These are phyloP conservation scores for Teratosphaeria zuluensis DNA, from an alignment of 2,329 filamentous ascomycete genomes.

Conservation along the genomic window DNA sequence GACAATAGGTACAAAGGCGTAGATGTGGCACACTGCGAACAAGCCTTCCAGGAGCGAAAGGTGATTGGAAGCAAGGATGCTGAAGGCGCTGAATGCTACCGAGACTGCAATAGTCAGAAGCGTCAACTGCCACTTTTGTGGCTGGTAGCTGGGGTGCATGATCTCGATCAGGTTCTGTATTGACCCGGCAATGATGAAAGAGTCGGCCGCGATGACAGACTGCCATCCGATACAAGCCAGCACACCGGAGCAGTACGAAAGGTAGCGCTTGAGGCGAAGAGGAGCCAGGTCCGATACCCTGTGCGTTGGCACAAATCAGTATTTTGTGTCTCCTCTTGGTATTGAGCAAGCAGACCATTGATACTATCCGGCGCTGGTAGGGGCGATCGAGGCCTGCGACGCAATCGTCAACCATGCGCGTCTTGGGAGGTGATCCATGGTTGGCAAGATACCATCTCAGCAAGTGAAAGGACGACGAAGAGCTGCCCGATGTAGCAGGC, in stretches of 20 bases:
- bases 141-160: slow-evolving; percentile 24
- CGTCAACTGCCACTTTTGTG: slow-evolving; percentile 15
- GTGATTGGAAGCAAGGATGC: slow-evolving; percentile 19
- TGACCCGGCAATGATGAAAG: not conserved
- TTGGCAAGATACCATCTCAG: slow-evolving; percentile 19
- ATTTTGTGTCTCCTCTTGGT: not conserved
- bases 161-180: slow-evolving; percentile 38
- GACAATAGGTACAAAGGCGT: slow-evolving; percentile 24
- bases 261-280: slow-evolving; percentile 28
- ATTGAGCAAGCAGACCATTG: slow-evolving; percentile 6
- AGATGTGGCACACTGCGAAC: slow-evolving; percentile 23
- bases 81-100: slow-evolving; percentile 15
- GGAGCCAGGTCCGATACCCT: slow-evolving; percentile 37
- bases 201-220: slow-evolving; percentile 24
- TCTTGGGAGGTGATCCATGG: not conserved
- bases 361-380: slow-evolving; percentile 19
- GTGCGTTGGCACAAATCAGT: slow-evolving; percentile 4
- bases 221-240: slow-evolving; percentile 32
- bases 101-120: slow-evolving; percentile 17
- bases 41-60: slow-evolving; percentile 23
- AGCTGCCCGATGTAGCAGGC: slow-evolving; percentile 19
- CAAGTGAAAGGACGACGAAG: slow-evolving; percentile 25
- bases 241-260: slow-evolving; percentile 36
- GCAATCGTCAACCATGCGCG: not conserved
- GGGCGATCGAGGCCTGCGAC: slow-evolving; percentile 19